phyloP scores from a whole-genome alignment of 192 early-diverging fungal species.

The Funneliformis geosporum region DNA sequence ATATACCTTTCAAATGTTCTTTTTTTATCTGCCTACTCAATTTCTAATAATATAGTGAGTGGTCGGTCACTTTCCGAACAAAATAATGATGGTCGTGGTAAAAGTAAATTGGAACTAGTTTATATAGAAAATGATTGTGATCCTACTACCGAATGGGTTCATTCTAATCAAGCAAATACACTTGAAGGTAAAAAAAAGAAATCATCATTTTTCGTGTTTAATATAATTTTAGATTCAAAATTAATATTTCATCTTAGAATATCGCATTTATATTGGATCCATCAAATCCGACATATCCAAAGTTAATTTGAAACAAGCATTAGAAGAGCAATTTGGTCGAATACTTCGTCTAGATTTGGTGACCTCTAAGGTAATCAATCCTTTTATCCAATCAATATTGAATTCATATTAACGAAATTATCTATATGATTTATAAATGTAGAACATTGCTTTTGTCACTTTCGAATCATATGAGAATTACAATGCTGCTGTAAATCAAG shows the following conservation, averaged over 20 bases:
- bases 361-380: slow-evolving; percentile 4
- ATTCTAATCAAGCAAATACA: too few species aligned
- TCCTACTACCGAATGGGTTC: not conserved
- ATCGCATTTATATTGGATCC: not conserved
- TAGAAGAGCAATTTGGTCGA: slow-evolving; percentile 2
- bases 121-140: not conserved
- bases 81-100: not conserved
- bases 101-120: not conserved
- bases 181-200: not conserved
- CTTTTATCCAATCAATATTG: not conserved
- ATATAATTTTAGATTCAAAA: not conserved
- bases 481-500: not conserved
- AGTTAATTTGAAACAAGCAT: not conserved
- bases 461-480: not conserved
- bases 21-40: not conserved
- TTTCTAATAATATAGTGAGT: not conserved
- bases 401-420: not conserved
- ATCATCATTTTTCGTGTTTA: not conserved
- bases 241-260: not conserved
- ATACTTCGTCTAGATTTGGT: not conserved
- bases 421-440: not conserved
- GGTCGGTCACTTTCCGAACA: not conserved
- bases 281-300: not conserved
- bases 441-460: not conserved
- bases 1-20: not conserved